Conservation (phyloP, 1,284 basidiomycete genomes). For the Neotropicomus parvogracilis region DNA sequence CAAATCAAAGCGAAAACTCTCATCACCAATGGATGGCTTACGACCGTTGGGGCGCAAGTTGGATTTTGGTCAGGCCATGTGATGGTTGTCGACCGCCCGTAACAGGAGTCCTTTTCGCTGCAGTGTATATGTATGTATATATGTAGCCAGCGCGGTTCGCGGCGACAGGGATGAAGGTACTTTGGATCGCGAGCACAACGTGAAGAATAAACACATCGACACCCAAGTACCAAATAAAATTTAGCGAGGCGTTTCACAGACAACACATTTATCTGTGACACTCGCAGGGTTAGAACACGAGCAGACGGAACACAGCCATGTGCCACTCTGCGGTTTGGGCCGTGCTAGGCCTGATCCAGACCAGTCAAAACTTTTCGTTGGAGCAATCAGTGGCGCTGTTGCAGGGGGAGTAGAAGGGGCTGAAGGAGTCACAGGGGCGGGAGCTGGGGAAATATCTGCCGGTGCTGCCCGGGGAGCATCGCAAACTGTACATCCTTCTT, state of each 20-base stretch:
- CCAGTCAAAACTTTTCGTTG: slow-evolving; percentile 47
- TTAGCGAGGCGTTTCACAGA: slow-evolving; percentile 40
- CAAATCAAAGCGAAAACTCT: slow-evolving; percentile 49
- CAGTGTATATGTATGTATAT: slow-evolving; percentile 6
- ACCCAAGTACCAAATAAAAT: slow-evolving; percentile 7
- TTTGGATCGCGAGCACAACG: slow-evolving; percentile 4
- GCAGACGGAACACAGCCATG: slow-evolving; percentile 47
- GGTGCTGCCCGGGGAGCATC: slow-evolving; percentile 37
- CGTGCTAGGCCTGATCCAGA: slow-evolving; percentile 47
- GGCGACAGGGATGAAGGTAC: neutral
- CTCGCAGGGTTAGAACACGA: slow-evolving; percentile 38
- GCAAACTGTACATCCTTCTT: slow-evolving; percentile 51
- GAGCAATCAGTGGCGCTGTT: slow-evolving; percentile 6
- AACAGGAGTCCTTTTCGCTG: neutral
- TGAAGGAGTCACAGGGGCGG: slow-evolving; percentile 4
- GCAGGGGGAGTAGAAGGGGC: neutral
- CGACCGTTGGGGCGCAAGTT: slow-evolving; percentile 46
- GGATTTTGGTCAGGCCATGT: slow-evolving; percentile 39
- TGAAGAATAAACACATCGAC: slow-evolving; percentile 18
- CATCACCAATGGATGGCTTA: slow-evolving; percentile 36
- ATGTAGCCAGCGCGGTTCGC: slow-evolving; percentile 1
- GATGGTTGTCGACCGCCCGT: neutral
- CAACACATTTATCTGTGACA: slow-evolving; percentile 36
- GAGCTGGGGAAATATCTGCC: slow-evolving; percentile 11
- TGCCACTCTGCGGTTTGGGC: slow-evolving; percentile 29